Conservation (phyloP, 345 rosid genomes). For the Ailanthus altissimus region DNA sequence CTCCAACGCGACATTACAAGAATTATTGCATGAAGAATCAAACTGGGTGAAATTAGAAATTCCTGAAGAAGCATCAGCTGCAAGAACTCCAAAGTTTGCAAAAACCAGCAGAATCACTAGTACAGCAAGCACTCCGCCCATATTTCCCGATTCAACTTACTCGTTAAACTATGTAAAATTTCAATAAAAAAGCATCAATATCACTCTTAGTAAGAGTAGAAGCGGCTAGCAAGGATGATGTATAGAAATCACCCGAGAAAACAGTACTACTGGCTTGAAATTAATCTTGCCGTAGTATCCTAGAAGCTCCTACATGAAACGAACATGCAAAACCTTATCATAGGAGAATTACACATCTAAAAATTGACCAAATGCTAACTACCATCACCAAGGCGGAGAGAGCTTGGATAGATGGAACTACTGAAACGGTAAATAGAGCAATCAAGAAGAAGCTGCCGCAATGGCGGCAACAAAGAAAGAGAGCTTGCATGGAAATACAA, state of each 20-base stretch:
- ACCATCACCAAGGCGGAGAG: neutral
- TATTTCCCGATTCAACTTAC: neutral
- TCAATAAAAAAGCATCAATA: neutral
- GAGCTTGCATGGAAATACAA: neutral
- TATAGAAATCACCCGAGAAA: neutral
- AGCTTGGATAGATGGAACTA: neutral
- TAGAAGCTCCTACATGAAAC: neutral
- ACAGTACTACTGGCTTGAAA: neutral
- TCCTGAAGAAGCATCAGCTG: neutral
- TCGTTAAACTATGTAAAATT: neutral
- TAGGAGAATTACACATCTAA: neutral
- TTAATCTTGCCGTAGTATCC: neutral
- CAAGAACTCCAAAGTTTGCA: constrained; percentile 20
- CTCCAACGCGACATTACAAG: constrained; percentile 29
- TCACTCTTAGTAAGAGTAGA: neutral
- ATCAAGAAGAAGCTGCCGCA: no score
- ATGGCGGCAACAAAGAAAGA: neutral
- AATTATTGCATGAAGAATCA: constrained; percentile 21
- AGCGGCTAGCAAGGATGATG: neutral
- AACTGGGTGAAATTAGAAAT: constrained; percentile 16
- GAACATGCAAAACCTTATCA: neutral
- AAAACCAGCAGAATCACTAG: constrained; percentile 25
- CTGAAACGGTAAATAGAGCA: neutral
- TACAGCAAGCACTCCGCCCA: constrained; percentile 13
- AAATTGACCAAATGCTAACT: neutral